Conservation (phyloP, 1,284 basidiomycete species). For the Flammula alnicola region DNA sequence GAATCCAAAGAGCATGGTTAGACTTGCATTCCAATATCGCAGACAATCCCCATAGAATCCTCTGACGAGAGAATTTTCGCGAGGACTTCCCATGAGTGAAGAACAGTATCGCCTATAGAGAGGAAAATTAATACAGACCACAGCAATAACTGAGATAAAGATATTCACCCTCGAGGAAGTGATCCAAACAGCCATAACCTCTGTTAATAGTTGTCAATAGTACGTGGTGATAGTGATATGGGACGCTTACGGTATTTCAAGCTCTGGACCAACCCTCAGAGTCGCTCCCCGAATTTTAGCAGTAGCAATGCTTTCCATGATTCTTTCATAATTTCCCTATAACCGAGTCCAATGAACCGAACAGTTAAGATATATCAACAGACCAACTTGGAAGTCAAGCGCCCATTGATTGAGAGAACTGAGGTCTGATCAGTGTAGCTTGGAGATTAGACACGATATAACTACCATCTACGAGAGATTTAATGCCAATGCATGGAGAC, state of each 20-base stretch:
- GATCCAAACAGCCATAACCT: constrained; percentile 94
- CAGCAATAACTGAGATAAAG: background rate
- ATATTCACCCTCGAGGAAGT: constrained; percentile 81
- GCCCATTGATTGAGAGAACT: constrained; percentile 98
- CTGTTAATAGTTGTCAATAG: constrained; percentile 41
- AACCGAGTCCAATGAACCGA: background rate
- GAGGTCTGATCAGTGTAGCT: constrained; percentile 3
- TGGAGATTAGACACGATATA: background rate
- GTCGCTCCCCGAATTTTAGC: constrained; percentile 91
- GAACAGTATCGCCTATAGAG: constrained; percentile 80
- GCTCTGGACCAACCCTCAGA: constrained; percentile 94
- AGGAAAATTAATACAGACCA: background rate
- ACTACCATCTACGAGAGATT: constrained; percentile 27
- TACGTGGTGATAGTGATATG: background rate
- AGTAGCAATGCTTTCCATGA: constrained; percentile 85
- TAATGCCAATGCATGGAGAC: constrained; percentile 1
- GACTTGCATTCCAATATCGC: constrained; percentile 92
- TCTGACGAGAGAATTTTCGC: constrained; percentile 85
- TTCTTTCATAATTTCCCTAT: constrained; percentile 91
- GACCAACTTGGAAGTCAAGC: constrained; percentile 82
- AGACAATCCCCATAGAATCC: constrained; percentile 79
- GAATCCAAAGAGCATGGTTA: background rate
- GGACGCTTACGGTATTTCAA: constrained; percentile 89
- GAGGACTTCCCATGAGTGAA: constrained; percentile 97
- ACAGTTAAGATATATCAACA: background rate